phyloP scores from a whole-genome alignment of 78 protist genomes.

The Dictyostelium purpureum region DNA sequence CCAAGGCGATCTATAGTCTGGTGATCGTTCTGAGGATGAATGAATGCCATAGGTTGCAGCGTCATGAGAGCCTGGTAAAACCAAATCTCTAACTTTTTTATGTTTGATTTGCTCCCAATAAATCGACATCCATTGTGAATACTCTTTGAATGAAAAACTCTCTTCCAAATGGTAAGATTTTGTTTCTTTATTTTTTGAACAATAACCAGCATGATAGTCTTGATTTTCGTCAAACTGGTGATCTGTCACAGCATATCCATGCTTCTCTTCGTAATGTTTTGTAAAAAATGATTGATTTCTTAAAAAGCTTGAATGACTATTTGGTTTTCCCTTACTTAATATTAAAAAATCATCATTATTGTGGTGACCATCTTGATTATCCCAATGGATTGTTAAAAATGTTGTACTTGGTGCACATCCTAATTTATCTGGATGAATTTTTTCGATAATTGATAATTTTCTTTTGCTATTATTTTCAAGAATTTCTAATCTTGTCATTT shows the following conservation, averaged over 20 bases:
- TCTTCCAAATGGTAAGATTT: not conserved
- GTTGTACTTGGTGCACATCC: not conserved
- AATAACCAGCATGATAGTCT: not conserved
- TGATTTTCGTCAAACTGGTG: not conserved
- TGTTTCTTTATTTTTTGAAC: not conserved
- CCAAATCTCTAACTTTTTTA: not conserved
- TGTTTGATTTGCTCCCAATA: not conserved
- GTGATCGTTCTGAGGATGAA: not conserved
- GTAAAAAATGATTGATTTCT: not conserved
- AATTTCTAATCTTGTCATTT: no score
- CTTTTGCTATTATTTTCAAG: no score
- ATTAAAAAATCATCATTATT: not conserved
- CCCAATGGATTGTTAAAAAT: not conserved
- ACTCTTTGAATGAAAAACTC: not conserved
- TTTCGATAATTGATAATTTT: not conserved
- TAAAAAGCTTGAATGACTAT: no score
- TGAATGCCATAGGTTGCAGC: constrained; percentile 2
- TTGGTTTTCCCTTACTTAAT: no score
- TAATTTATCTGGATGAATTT: not conserved
- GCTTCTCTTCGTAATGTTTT: not conserved
- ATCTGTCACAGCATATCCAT: not conserved
- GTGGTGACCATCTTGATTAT: not conserved
- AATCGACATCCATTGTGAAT: constrained; percentile 12
- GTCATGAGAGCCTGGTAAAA: constrained; percentile 1
- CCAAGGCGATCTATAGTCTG: not conserved